Evolutionary conservation across 2,329 filamentous ascomycete genomes (phyloP).

Genomic region (Geosmithia flava): DNA sequence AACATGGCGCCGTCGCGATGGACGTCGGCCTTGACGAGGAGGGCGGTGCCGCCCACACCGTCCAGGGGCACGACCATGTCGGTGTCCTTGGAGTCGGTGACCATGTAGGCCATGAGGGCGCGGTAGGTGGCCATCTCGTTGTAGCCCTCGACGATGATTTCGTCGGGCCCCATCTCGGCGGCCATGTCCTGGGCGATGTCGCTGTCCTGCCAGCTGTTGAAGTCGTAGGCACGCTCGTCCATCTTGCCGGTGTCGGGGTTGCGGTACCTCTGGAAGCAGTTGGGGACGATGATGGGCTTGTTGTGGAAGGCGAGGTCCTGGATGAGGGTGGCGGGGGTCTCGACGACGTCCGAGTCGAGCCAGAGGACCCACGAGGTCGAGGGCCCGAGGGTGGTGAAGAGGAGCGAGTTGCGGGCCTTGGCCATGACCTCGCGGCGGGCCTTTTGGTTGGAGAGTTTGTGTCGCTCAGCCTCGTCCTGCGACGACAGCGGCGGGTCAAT

Average conservation of each 20-base stretch:
- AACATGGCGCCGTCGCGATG: constrained; percentile 98
- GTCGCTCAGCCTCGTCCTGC: constrained; percentile 78
- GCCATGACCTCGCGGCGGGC: constrained; percentile 79
- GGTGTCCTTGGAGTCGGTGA: constrained; percentile 40
- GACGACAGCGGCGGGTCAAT: constrained; percentile 71
- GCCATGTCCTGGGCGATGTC: constrained; percentile 64
- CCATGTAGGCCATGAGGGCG: constrained; percentile 79
- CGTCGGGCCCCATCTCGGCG: constrained; percentile 73
- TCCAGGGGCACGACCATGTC: constrained; percentile 64
- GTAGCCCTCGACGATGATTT: constrained; percentile 90
- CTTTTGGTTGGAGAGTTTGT: constrained; percentile 88
- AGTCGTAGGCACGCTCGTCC: constrained; percentile 82
- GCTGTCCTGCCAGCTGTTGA: constrained; percentile 95
- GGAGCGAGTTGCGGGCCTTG: constrained; percentile 80
- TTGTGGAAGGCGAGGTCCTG: constrained; percentile 83
- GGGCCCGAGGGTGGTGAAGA: constrained; percentile 90
- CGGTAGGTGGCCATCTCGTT: constrained; percentile 86
- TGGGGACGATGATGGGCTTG: constrained; percentile 85
- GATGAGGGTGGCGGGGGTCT: constrained; percentile 74
- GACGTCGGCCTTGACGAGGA: constrained; percentile 92
- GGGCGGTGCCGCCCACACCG: constrained; percentile 83
- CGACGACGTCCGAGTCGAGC: constrained; percentile 86
- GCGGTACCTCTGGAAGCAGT: constrained; percentile 83
- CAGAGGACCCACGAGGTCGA: constrained; percentile 92
- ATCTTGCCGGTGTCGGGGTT: constrained; percentile 56